Evolutionary conservation across 352 stramenopile species (phyloP).

Genomic region (Aphanomyces invadans): DNA sequence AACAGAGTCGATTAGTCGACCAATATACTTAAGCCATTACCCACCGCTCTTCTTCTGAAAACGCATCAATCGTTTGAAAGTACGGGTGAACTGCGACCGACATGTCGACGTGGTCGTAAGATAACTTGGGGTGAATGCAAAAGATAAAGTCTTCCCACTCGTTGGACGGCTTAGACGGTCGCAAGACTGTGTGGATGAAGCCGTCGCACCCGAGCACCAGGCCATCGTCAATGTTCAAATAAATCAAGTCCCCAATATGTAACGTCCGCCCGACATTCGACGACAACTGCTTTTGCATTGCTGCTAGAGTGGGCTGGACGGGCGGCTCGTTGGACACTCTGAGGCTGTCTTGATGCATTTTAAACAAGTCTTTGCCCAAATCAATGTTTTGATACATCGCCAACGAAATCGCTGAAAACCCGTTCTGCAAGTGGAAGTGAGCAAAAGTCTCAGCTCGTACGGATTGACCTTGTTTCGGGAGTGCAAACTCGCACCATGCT

Average conservation of each 20-base stretch:
- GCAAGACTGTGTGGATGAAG: constrained; percentile 9
- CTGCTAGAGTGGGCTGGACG: neutral
- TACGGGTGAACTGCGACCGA: neutral
- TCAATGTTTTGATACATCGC: constrained; percentile 10
- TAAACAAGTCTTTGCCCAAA: neutral
- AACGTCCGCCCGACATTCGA: neutral
- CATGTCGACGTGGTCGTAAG: constrained; percentile 20
- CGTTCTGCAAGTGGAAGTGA: neutral
- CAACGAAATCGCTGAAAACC: constrained; percentile 9
- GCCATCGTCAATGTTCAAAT: constrained; percentile 12
- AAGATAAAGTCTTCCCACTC: constrained; percentile 22
- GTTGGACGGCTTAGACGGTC: neutral
- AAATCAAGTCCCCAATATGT: constrained; percentile 14
- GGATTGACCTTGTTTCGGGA: constrained; percentile 1
- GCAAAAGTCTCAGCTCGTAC: neutral
- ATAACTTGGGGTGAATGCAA: constrained; percentile 18
- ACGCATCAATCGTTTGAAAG: constrained; percentile 6
- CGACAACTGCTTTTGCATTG: neutral
- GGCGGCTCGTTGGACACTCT: neutral
- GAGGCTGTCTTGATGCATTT: neutral
- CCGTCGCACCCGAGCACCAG: constrained; percentile 3
- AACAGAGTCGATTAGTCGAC: neutral
- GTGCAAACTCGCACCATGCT: neutral
- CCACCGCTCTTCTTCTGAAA: constrained; percentile 21
- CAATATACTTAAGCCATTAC: neutral